Evolutionary conservation across 768 basidiomycete genomes (phyloP).

Genomic region (Lactarius pseudohatsudake): DNA sequence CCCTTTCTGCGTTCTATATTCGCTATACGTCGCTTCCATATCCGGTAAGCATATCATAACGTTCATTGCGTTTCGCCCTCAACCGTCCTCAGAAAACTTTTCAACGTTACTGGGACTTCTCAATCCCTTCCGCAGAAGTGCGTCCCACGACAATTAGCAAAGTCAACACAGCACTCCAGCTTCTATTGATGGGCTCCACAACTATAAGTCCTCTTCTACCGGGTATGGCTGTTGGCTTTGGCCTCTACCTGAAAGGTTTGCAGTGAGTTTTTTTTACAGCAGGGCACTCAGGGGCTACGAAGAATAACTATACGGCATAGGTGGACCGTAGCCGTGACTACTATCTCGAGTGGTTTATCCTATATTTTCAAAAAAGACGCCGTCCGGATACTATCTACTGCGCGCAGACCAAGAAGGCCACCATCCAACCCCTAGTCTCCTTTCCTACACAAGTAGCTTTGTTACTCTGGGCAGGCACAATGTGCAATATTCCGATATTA

Average conservation of each 20-base stretch:
- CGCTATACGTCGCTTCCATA: constrained; percentile 86
- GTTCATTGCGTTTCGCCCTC: constrained; percentile 17
- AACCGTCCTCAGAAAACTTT: constrained; percentile 72
- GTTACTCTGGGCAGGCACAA: not conserved
- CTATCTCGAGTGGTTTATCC: constrained; percentile 87
- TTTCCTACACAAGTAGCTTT: not conserved
- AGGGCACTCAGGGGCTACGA: not conserved
- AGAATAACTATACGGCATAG: constrained; percentile 41
- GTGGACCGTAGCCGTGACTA: constrained; percentile 85
- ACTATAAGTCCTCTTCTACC: constrained; percentile 82
- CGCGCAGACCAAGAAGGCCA: constrained; percentile 9
- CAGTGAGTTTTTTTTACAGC: constrained; percentile 8
- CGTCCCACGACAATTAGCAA: constrained; percentile 93
- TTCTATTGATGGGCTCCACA: constrained; percentile 86
- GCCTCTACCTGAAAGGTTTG: constrained; percentile 69
- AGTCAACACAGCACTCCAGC: constrained; percentile 91
- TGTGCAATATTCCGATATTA: not conserved
- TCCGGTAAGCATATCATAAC: constrained; percentile 60
- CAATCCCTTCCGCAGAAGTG: constrained; percentile 93
- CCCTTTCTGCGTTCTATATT: constrained; percentile 88
- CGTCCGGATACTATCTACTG: constrained; percentile 49
- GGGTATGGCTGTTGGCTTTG: constrained; percentile 54
- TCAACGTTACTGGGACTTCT: constrained; percentile 92
- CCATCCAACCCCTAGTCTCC: constrained; percentile 4
- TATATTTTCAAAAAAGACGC: constrained; percentile 77